These are phyloP conservation scores for Flaveria brownii DNA, from an alignment of 129 eudicot species.

Conservation along the genomic window DNA sequence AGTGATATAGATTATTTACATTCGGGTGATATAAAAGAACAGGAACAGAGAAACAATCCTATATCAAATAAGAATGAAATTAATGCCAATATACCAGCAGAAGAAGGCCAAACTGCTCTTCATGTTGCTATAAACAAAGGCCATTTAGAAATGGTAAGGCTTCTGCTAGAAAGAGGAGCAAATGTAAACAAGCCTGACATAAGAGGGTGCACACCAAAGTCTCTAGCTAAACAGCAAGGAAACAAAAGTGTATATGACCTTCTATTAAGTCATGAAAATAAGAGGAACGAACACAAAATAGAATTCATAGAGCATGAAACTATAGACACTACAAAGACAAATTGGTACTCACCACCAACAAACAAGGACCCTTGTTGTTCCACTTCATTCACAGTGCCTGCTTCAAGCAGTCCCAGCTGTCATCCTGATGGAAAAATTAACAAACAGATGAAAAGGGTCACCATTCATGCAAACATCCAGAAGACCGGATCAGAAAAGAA, in stretches of 20 bases:
- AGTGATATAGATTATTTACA: constrained; percentile 26
- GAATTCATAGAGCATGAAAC: constrained; percentile 41
- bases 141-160: constrained; percentile 46
- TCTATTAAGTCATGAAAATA: constrained; percentile 39
- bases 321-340: constrained; percentile 11
- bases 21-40: constrained; percentile 26
- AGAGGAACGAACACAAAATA: constrained; percentile 45
- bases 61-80: constrained; percentile 21
- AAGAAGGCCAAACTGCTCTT: constrained; percentile 51
- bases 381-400: constrained; percentile 24
- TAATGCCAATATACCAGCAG: constrained; percentile 42
- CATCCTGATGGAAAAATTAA: constrained; percentile 32
- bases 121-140: constrained; percentile 56
- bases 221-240: constrained; percentile 47
- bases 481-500: constrained; percentile 35
- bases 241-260: constrained; percentile 49
- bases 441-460: constrained; percentile 51
- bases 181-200: constrained; percentile 47
- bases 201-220: constrained; percentile 51
- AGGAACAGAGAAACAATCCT: constrained; percentile 18
- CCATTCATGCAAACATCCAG: constrained; percentile 61
- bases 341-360: constrained; percentile 29
- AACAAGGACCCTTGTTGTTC: constrained; percentile 34
- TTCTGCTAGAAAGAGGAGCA: constrained; percentile 51
- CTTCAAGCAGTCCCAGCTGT: constrained; percentile 35